Evolutionary conservation across 1,284 basidiomycete genomes (phyloP).

Genomic region (Cryptococcus neoformans): DNA sequence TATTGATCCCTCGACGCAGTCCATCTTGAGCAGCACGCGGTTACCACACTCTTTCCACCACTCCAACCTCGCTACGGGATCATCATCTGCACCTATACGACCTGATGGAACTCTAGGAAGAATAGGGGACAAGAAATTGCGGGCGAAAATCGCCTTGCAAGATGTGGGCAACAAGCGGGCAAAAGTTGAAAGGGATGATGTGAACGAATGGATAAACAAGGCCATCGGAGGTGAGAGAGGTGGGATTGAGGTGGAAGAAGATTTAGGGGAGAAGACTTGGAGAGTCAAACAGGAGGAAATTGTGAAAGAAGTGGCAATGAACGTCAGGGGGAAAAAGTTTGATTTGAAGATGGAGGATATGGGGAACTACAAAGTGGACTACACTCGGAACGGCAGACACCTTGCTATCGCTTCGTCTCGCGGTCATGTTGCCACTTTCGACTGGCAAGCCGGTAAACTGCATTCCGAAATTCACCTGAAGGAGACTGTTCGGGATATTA

Average conservation of each 20-base stretch:
- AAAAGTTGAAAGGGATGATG: constrained; percentile 38
- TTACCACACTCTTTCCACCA: constrained; percentile 39
- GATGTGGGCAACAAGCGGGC: constrained; percentile 50
- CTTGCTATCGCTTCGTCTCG: constrained; percentile 75
- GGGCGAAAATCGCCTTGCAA: constrained; percentile 63
- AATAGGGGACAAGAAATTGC: constrained; percentile 71
- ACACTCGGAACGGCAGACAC: constrained; percentile 89
- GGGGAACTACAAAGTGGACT: constrained; percentile 73
- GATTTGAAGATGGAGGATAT: constrained; percentile 70
- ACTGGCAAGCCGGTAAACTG: constrained; percentile 85
- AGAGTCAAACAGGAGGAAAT: constrained; percentile 80
- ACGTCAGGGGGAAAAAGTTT: constrained; percentile 68
- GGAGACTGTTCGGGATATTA: constrained; percentile 88
- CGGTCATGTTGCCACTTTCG: constrained; percentile 92
- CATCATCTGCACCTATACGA: constrained; percentile 15
- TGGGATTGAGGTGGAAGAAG: constrained; percentile 47
- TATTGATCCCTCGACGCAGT: constrained; percentile 60
- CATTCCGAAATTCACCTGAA: constrained; percentile 81
- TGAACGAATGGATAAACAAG: constrained; percentile 47
- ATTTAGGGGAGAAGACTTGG: constrained; percentile 73
- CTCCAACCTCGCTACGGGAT: constrained; percentile 31
- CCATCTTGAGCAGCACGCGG: constrained; percentile 52
- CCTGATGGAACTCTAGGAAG: constrained; percentile 28
- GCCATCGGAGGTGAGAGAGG: constrained; percentile 35
- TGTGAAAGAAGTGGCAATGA: constrained; percentile 62